Evolutionary conservation across 2,329 filamentous ascomycete genomes (phyloP), one percentile per base, ranked within the genome.

Genomic region (Botrytis fragariae): DNA sequence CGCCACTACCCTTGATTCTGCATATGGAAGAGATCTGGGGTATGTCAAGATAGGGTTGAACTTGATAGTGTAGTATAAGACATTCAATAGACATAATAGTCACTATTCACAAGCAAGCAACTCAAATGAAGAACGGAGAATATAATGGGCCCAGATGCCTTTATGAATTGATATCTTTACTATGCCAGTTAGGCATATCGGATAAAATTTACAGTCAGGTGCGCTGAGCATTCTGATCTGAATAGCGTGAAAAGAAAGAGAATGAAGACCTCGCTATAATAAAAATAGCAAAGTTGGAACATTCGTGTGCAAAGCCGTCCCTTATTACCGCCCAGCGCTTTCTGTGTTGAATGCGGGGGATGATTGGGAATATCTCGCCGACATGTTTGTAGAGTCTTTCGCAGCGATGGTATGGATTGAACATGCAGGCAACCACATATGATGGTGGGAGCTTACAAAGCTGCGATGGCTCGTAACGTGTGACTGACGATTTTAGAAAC

Each of bases 401-500:
- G 71, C 54, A 72, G 71, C 39, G 22, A 32, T 18, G 14, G 39
- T 68, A 29, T 48, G 39, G 18, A 60, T 62, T 72, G 48, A 57
- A 29, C 16, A 45, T 60, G 51, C 39, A 59, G 67, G 51, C 62
- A 72, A 61, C 48, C 71, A 60, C 25, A n/a, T 42, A 18, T 60
- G 71, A 25, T 32, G 62, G 42, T 68, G 25, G 22, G 39, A 39
- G 48, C 71, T 60, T 48, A 48, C 44, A 48, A 22, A 22, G 45
- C 62, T 68, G 71, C 54, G 44, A 45, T 60, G 22, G 62, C 69
- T 71, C 69, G n/a, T 29, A n/a, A 51, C 44, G 48, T 64, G 45
- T 42, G 61, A 42, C 29, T 59, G 32, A 79, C 79, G 80, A 79
- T 80, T 81, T 87, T 89, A 90, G 85, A 90, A 90, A 83, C 91